Conservation (phyloP, 106 monocot species). For the Dioscorea dumetorum region DNA sequence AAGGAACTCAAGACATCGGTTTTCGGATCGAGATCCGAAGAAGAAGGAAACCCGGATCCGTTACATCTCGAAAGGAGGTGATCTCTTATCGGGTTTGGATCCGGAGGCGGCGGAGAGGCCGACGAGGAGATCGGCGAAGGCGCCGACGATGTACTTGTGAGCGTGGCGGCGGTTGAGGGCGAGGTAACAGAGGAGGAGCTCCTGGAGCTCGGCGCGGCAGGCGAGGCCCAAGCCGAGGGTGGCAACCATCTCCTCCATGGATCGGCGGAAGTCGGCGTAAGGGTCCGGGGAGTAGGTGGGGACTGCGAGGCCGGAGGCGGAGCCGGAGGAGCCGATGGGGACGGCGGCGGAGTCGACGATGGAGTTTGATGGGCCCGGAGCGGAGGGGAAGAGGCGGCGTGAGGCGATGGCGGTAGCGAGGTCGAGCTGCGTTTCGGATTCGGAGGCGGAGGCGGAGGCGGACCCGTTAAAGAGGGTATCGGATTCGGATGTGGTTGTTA, state of each 20-base stretch:
- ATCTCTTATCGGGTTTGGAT: background rate
- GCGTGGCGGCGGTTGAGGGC: slow-evolving; percentile 44
- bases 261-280: slow-evolving; percentile 47
- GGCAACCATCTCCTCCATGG: slow-evolving; percentile 71
- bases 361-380: slow-evolving; percentile 55
- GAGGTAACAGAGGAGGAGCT: slow-evolving; percentile 70
- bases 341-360: slow-evolving; percentile 27
- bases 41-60: too few species aligned
- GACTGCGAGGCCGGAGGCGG: slow-evolving; percentile 32
- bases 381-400: slow-evolving; percentile 41
- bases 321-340: background rate
- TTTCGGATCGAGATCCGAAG: too few species aligned
- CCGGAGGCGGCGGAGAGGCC: slow-evolving; percentile 8
- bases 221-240: slow-evolving; percentile 26
- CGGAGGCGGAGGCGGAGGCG: slow-evolving; percentile 12
- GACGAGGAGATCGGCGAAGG: slow-evolving; percentile 53
- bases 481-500: background rate
- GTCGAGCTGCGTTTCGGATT: slow-evolving; percentile 24
- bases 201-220: slow-evolving; percentile 26
- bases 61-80: background rate
- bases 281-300: slow-evolving; percentile 56
- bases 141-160: slow-evolving; percentile 56
- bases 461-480: slow-evolving; percentile 2
- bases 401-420: slow-evolving; percentile 53
- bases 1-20: too few species aligned